Base-by-base conservation (phyloP, 805 yeast genomes). In the Sugiyamaella boreocaroliniensis region DNA sequence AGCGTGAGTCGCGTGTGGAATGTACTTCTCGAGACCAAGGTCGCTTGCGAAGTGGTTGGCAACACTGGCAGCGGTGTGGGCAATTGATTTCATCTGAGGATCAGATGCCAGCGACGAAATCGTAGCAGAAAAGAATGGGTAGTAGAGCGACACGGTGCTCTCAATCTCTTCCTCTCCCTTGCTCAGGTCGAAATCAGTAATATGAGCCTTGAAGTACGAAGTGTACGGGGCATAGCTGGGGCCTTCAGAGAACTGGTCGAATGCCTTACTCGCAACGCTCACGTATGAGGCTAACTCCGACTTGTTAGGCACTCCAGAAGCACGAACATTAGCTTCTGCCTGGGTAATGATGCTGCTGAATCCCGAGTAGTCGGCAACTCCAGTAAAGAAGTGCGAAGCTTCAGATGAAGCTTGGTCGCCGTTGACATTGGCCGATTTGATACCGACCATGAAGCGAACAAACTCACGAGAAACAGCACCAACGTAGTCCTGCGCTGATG, bases 131-230 rank as follows among this genome's bases (percentile, higher is more conserved):
- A 55, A 45, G 41, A 51, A 32, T 5, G 54, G 52, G 29, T 32
- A 47, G 54, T 42, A 48, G 18, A 16, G 40, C n/a, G 46, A 26
- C 20, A 42, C 52, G 29, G 46, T 12, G 14, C 34, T 22, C 29
- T 46, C 54, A 56, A 53, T 59, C 19, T 57, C 48, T 12, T 57
- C 51, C 8, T 64, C 48, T 1, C 64, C 63, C 20, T 51, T 54
- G 20, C 61, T 55, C 16, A 64, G 61, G 14, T 57, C 62, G 50
- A 61, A 59, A 51, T 59, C 64, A 4, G 53, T 41, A 18, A 49
- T 45, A 47, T 60, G 55, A 9, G 34, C 56, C 52, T 58, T 58
- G 48, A 57, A 48, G 52, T 58, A 58, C 4, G 47, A 43, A 16
- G 59, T 58, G 48, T 52, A 56, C 2, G 55, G 52, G 29, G 57